Evolutionary conservation across 306 rosid genomes (phyloP).

Genomic region (Lagenaria siceraria): DNA sequence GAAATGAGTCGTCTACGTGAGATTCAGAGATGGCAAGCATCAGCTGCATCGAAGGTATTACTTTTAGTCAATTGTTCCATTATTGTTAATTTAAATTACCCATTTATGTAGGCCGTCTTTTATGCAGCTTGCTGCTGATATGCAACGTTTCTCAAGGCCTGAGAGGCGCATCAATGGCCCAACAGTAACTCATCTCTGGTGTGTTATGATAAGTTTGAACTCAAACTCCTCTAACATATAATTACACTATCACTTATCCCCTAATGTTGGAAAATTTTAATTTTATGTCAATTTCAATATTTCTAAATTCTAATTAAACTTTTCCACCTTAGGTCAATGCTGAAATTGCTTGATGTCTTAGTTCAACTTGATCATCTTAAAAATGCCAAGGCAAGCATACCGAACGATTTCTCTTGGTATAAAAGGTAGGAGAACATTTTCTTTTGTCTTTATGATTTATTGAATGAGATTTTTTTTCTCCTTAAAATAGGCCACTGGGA

Average conservation of each 20-base stretch:
- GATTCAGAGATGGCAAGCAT: conserved; percentile 94
- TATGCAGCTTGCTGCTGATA: conserved; percentile 87
- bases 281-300: not conserved
- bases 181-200: conserved; percentile 90
- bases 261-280: not conserved
- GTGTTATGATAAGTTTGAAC: conserved; percentile 12
- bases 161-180: conserved; percentile 98
- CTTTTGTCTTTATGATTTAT: not conserved
- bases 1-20: conserved; percentile 98
- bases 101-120: conserved; percentile 11
- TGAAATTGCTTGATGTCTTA: conserved; percentile 85
- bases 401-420: conserved; percentile 97
- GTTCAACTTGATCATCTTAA: conserved; percentile 99
- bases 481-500: not conserved
- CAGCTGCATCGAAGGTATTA: conserved; percentile 80
- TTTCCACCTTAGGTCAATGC: conserved; percentile 68
- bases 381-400: conserved; percentile 98
- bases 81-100: conserved; percentile 11
- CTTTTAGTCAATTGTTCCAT: not conserved
- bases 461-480: not conserved
- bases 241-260: not conserved
- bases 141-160: conserved; percentile 98
- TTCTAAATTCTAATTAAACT: conserved; percentile 14
- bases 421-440: conserved; percentile 47
- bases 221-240: not conserved